Evolutionary conservation across 2,329 filamentous ascomycete species (phyloP).

Genomic region (Arthrobotrys sphaeroides): DNA sequence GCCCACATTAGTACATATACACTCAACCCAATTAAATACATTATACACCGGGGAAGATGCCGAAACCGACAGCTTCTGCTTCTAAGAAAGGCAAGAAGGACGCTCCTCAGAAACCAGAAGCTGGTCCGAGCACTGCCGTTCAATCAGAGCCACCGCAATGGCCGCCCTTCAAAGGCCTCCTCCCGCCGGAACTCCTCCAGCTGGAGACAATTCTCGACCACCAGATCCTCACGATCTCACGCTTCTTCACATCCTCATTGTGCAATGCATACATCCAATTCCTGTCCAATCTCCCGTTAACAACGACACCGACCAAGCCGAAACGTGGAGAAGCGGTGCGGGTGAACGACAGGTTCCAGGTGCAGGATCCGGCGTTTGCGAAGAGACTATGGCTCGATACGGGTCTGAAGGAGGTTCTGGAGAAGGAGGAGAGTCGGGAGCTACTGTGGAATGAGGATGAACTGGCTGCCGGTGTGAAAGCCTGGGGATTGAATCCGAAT

Average conservation of each 20-base stretch:
- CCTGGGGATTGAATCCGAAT: slow-evolving; percentile 86
- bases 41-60: slow-evolving; percentile 4
- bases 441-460: slow-evolving; percentile 39
- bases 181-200: slow-evolving; percentile 72
- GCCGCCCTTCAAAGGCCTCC: slow-evolving; percentile 75
- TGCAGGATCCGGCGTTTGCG: slow-evolving; percentile 79
- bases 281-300: slow-evolving; percentile 73
- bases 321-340: slow-evolving; percentile 82
- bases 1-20: too few relatives aligned
- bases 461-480: slow-evolving; percentile 59
- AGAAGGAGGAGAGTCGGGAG: slow-evolving; percentile 58
- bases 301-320: slow-evolving; percentile 79
- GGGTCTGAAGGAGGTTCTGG: slow-evolving; percentile 72
- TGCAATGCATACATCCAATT: slow-evolving; percentile 81
- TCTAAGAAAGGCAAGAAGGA: slow-evolving; percentile 44
- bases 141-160: slow-evolving; percentile 68
- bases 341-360: slow-evolving; percentile 88
- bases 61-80: slow-evolving; percentile 14
- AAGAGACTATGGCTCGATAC: slow-evolving; percentile 79
- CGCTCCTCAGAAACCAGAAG: neutral
- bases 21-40: too few relatives aligned
- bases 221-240: slow-evolving; percentile 77
- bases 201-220: slow-evolving; percentile 68
- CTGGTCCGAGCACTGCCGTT: slow-evolving; percentile 52
- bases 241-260: slow-evolving; percentile 77